These are phyloP conservation scores for Eucalyptus viminalis DNA, from an alignment of 345 rosid species.

Conservation along the genomic window DNA sequence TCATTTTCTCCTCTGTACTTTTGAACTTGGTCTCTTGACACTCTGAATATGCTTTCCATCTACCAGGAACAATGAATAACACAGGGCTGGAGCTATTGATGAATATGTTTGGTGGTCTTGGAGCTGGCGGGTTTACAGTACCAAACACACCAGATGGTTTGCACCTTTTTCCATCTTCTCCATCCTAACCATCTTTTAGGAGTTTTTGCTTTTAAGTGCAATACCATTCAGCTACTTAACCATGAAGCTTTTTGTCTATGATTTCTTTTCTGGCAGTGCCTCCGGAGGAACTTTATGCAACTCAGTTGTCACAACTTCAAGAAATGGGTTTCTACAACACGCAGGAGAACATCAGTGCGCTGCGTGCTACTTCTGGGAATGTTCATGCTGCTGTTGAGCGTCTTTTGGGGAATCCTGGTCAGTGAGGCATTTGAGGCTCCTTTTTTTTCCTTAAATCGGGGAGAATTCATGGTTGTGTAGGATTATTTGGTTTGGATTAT, in stretches of 20 bases:
- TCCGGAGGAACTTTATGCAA: conserved; percentile 78
- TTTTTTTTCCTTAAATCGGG: neutral
- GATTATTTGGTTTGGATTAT: neutral
- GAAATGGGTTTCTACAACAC: conserved; percentile 89
- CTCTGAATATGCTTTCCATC: neutral
- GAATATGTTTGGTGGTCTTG: conserved; percentile 89
- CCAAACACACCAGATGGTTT: conserved; percentile 56
- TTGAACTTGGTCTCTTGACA: neutral
- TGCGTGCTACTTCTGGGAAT: conserved; percentile 70
- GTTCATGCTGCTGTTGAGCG: conserved; percentile 91
- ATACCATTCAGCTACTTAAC: neutral
- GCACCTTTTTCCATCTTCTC: neutral
- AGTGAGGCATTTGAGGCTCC: neutral
- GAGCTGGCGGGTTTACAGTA: conserved; percentile 57
- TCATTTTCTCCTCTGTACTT: neutral
- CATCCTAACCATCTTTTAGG: neutral
- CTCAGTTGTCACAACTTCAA: conserved; percentile 77
- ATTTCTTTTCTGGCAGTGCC: conserved; percentile 33
- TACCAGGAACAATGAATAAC: conserved; percentile 24
- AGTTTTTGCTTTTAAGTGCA: neutral
- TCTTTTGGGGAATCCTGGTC: conserved; percentile 69
- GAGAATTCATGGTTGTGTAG: neutral
- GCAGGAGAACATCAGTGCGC: conserved; percentile 77
- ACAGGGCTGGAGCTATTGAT: conserved; percentile 56
- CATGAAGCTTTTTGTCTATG: neutral